phyloP scores from a whole-genome alignment of 257 asterid genomes.

The Fraxinus cuspidata region DNA sequence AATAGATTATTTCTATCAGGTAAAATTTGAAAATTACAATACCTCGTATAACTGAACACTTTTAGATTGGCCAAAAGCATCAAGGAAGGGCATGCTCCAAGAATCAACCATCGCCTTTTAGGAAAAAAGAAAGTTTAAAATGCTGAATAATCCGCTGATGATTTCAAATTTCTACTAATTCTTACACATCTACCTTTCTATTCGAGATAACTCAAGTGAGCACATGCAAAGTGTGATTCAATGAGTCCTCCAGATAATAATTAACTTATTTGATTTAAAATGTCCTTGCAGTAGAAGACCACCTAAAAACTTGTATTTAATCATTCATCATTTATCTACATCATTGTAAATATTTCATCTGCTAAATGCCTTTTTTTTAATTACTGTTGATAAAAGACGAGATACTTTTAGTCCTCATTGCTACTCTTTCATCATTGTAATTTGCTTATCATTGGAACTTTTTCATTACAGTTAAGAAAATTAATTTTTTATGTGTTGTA shows the following conservation, averaged over 20 bases:
- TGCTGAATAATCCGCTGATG: conserved; percentile 1
- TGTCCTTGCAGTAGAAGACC: neutral
- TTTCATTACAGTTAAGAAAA: neutral
- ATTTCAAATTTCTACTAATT: conserved; percentile 10
- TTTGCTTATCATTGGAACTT: neutral
- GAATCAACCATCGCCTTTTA: conserved; percentile 81
- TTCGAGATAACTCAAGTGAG: neutral
- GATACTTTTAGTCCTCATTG: neutral
- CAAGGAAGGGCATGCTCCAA: conserved; percentile 72
- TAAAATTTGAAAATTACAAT: conserved; percentile 19
- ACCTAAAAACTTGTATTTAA: neutral
- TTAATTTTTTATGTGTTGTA: neutral
- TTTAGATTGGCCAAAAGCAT: conserved; percentile 53
- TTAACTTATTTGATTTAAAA: neutral
- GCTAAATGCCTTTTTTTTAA: neutral
- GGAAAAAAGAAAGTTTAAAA: conserved; percentile 4
- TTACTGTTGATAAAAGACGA: neutral
- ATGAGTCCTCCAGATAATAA: neutral
- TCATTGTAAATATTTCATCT: neutral
- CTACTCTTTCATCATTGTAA: neutral
- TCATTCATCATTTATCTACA: neutral
- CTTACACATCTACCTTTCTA: neutral
- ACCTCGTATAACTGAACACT: conserved; percentile 74
- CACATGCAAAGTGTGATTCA: neutral
- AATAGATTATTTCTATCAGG: neutral